These are phyloP conservation scores for Baeospora myosura DNA, from an alignment of 1,284 basidiomycete species.

Conservation along the genomic window DNA sequence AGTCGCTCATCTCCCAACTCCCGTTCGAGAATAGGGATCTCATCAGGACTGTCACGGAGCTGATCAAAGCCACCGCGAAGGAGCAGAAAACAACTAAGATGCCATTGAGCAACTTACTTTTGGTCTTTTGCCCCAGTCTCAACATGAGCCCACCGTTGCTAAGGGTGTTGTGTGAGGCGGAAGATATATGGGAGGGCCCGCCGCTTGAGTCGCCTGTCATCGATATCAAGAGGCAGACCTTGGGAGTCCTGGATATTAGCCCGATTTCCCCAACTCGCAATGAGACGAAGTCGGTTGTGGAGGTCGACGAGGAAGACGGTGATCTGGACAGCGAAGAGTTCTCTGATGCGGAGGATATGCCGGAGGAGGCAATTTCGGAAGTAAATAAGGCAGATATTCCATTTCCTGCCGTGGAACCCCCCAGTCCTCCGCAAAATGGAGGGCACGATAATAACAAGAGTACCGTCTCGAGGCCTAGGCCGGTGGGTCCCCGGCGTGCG, in stretches of 20 bases:
- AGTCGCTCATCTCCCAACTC: conserved; percentile 53
- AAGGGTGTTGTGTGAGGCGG: conserved; percentile 64
- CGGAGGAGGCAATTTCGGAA: not conserved
- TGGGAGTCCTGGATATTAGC: conserved; percentile 35
- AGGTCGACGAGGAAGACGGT: not conserved
- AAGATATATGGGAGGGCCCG: conserved; percentile 51
- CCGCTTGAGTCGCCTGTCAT: conserved; percentile 23
- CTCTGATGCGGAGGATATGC: conserved; percentile 1
- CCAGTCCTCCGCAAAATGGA: not conserved
- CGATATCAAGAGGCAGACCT: conserved; percentile 34
- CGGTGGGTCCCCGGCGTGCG: conserved; percentile 11
- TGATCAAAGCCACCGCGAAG: conserved; percentile 62
- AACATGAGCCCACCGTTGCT: conserved; percentile 73
- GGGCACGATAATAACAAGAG: conserved; percentile 1
- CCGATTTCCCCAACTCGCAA: conserved; percentile 3
- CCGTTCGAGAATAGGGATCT: conserved; percentile 70
- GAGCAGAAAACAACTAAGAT: conserved; percentile 70
- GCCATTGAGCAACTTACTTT: conserved; percentile 73
- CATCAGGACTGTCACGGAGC: conserved; percentile 62
- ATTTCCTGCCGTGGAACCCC: not conserved
- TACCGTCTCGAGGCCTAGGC: conserved; percentile 6
- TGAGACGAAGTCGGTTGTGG: not conserved
- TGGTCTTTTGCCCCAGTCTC: conserved; percentile 76
- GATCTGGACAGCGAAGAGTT: conserved; percentile 41
- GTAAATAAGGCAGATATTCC: too few species aligned